A percentile compares a stretch with the other conserved stretches of the same genome.
These are phyloP conservation scores for Talaromyces sp. DNA, from an alignment of 2,329 filamentous ascomycete genomes.

Conservation along the genomic window DNA sequence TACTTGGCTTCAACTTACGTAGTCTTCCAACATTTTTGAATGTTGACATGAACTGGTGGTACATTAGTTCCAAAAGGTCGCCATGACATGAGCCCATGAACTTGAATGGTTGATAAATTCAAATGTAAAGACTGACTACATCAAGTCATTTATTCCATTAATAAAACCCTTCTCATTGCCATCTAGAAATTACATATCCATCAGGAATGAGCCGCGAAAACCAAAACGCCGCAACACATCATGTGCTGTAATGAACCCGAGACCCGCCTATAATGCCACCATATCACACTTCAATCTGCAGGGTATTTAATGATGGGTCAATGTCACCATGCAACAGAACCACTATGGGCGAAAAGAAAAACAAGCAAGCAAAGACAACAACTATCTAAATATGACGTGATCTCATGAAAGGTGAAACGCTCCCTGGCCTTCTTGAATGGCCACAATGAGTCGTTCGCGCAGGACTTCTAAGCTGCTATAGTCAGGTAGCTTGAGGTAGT, in stretches of 20 bases:
- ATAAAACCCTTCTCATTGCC: conserved; percentile 4
- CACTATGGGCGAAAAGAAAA: neutral
- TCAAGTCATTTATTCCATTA: neutral
- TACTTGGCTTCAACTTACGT: too few species aligned
- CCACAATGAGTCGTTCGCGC: conserved; percentile 70
- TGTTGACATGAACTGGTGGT: too few species aligned
- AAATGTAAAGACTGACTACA: too few species aligned
- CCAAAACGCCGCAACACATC: neutral
- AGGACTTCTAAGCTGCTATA: conserved; percentile 76
- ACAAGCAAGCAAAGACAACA: neutral
- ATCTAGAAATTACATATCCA: conserved; percentile 8
- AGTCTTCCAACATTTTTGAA: too few species aligned
- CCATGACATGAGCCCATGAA: too few species aligned
- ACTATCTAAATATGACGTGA: conserved; percentile 1
- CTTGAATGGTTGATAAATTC: too few species aligned
- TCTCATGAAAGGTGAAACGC: conserved; percentile 85
- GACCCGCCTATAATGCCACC: neutral
- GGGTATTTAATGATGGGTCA: neutral
- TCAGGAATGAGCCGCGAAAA: conserved; percentile 2
- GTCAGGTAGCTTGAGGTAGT: conserved; percentile 95
- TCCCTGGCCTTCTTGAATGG: conserved; percentile 91
- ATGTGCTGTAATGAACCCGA: neutral
- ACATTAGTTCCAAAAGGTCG: too few species aligned
- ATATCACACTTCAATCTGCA: conserved; percentile 7
- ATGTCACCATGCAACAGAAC: conserved; percentile 11